Base-by-base conservation (phyloP, 2,329 filamentous ascomycete genomes). In the Fusarium foetens region DNA sequence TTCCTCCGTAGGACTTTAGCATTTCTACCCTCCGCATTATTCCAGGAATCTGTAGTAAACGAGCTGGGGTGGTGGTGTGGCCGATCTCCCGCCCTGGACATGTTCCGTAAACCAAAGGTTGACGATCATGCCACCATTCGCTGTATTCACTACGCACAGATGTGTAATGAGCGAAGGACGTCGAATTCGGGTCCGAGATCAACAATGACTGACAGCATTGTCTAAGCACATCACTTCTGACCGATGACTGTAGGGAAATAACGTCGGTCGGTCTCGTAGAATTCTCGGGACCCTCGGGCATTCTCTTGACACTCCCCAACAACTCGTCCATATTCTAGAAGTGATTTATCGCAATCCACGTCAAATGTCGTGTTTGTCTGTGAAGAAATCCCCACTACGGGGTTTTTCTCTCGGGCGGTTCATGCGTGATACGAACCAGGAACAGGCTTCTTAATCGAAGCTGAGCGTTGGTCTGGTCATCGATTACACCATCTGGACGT, bases 11-110 rank as follows among this genome's bases (percentile, higher is more conserved):
- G 31, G 42, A n/a, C 46, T 66, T 59, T 66, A 46, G 45, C 38
- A 39, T 35, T 41, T 66, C 17, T 19, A 23, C 41, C 42, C 57
- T 48, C 54, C 59, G 39, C 58, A 33, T 63, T 66, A 35, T 58
- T 58, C 33, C n/a, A 65, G 43, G 27, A 46, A 33, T 63, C 48
- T 63, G 33, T 39, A 36, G 45, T 21, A 45, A 38, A 38, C 31
- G 27, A 42, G 52, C 19, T 29, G 35, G 36, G 38, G 39, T 31
- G 36, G 27, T 60, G 53, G 55, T 61, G 53, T 76, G 69, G 72
- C 36, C 58, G 58, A 74, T 74, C 69, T 69, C 66, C 63, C 61
- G 69, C 45, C 39, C 29, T 38, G 41, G 31, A 64, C 23, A 29
- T 55, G 33, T 66, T 52, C 12, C 23, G 19, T 29, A 41, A 52